Base-by-base conservation (phyloP, 805 yeast genomes). In the Candida methanosorbosa region DNA sequence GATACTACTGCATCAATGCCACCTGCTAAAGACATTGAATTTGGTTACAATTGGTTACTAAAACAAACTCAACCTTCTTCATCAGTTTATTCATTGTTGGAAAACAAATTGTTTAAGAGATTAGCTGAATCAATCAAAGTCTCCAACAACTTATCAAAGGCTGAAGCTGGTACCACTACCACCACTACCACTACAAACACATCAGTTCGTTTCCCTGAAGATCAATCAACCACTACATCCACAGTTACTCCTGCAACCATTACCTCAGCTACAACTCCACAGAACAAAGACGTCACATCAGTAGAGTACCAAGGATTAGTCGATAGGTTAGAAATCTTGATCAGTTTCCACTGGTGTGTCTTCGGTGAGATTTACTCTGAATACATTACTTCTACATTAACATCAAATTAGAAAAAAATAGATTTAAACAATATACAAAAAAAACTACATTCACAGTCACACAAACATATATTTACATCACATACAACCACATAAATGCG, bases 1-100 rank as follows among this genome's bases (percentile, higher is more conserved):
- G 29, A 29, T 17, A 44, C 41, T 39, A 45, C 58, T 9, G 63
- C 61, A 19, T 47, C 59, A 4, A 9, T 4, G 21, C 16, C 18
- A 18, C 4, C 16, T 18, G 8, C 5, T 29, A 56, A 68, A 1
- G 70, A 69, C 38, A 64, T 75, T 30, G 74, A 70, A 34, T 81
- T 85, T 54, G 74, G 81, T 29, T 74, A 75, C 53, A 73, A 78
- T 43, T 85, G 95, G 95, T 66, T 86, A 30, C 65, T 81, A 32
- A 83, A 80, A 51, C 94, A 86, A 57, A 81, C 88, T 11, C 95
- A 85, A 57, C 95, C 95, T 32, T 65, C 65, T 39, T 77, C 90
- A 7, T 78, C 73, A 34, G 81, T 85, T 27, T 85, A 85, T 52
- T 78, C 79, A 5, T 65, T 84, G 32, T 65, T 86, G 69, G 95